Percentiles rank a stretch among this genome's conserved stretches.
phyloP scores from a whole-genome alignment of 306 rosid species.

The Prinsepia uniflora region DNA sequence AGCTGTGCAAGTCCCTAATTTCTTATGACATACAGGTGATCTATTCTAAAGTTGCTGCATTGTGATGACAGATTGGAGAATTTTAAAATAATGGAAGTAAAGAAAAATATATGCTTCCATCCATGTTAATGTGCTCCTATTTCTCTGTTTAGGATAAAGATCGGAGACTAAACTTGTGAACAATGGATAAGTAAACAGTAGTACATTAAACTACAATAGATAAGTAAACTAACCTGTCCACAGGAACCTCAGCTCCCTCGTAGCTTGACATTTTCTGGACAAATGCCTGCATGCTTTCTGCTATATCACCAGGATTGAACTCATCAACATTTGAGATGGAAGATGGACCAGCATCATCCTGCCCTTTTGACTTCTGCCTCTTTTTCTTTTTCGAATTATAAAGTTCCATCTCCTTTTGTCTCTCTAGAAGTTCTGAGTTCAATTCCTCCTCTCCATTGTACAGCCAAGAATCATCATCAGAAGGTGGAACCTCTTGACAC shows the following conservation, averaged over 20 bases:
- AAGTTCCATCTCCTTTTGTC: conserved; percentile 84
- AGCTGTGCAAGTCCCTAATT: not conserved
- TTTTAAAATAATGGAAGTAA: conserved; percentile 2
- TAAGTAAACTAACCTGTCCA: conserved; percentile 45
- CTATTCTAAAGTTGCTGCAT: conserved; percentile 14
- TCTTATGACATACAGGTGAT: not conserved
- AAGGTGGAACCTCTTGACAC: conserved; percentile 62
- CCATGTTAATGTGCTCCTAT: not conserved
- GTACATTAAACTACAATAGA: conserved; percentile 8
- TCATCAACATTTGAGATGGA: conserved; percentile 48
- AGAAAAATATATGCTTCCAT: not conserved
- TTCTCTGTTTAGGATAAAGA: conserved; percentile 18
- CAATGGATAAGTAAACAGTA: not conserved
- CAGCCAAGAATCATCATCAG: conserved; percentile 87
- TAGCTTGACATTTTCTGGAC: conserved; percentile 76
- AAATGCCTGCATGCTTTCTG: conserved; percentile 76
- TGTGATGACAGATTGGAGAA: conserved; percentile 14
- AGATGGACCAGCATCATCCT: conserved; percentile 38
- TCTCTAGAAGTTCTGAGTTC: conserved; percentile 69
- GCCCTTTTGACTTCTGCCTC: conserved; percentile 56
- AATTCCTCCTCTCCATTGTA: conserved; percentile 82
- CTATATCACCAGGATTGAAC: conserved; percentile 64
- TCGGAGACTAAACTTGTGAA: not conserved
- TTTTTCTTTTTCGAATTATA: conserved; percentile 56
- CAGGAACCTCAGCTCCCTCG: conserved; percentile 87